A percentile compares a stretch with the other conserved stretches of the same genome.
phyloP scores from a whole-genome alignment of 768 basidiomycete genomes.

The Suillus clintonianus region DNA sequence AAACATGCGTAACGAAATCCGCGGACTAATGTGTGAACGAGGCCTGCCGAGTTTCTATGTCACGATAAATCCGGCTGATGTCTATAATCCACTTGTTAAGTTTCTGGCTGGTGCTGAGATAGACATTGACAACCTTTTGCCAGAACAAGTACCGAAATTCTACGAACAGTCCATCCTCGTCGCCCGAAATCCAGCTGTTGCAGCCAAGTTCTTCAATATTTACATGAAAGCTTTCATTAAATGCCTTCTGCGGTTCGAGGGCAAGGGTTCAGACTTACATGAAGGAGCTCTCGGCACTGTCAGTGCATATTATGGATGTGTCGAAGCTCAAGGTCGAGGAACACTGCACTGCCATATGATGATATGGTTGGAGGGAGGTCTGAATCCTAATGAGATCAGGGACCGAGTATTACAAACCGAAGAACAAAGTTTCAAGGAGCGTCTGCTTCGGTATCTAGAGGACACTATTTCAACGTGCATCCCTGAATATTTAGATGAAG shows the following conservation, averaged over 20 bases:
- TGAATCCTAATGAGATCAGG: conserved; percentile 33
- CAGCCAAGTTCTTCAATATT: conserved; percentile 44
- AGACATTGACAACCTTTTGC: conserved; percentile 33
- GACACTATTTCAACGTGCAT: conserved; percentile 23
- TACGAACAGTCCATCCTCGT: conserved; percentile 35
- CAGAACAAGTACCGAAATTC: conserved; percentile 28
- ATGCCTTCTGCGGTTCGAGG: conserved; percentile 26
- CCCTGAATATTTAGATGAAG: no score
- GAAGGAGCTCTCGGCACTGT: conserved; percentile 36
- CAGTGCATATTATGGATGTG: conserved; percentile 41
- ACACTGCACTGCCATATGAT: conserved; percentile 44
- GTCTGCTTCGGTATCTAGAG: conserved; percentile 22
- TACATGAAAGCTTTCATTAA: conserved; percentile 39
- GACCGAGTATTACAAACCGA: conserved; percentile 5
- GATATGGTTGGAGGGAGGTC: conserved; percentile 38
- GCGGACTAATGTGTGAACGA: conserved; percentile 31
- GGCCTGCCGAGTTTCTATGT: conserved; percentile 44
- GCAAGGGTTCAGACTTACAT: conserved; percentile 5
- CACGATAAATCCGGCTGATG: conserved; percentile 47
- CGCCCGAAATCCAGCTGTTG: conserved; percentile 41
- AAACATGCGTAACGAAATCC: conserved; percentile 39
- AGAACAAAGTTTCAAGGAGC: conserved; percentile 17
- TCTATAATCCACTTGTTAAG: conserved; percentile 43
- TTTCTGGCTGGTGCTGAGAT: conserved; percentile 39
- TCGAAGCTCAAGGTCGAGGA: conserved; percentile 41